Base-by-base conservation (phyloP, 805 yeast species). In the Maudiozyma barnettii region DNA sequence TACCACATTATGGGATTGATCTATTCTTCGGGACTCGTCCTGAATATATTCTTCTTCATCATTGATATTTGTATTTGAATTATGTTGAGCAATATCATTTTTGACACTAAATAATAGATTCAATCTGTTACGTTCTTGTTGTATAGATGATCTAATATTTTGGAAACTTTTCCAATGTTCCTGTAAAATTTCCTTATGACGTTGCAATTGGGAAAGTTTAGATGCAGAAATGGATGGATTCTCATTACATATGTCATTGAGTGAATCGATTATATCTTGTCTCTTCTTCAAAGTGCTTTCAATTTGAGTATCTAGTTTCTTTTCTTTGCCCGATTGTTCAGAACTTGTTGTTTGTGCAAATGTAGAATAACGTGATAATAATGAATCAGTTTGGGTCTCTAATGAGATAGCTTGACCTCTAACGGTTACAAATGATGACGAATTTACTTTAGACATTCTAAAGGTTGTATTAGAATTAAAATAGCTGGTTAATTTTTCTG, bases 71-170 rank as follows among this genome's bases (percentile, higher is more conserved):
- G 47, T 44, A n/a, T 52, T 54, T 19, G 49, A 49, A 43, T 81
- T 75, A 60, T 81, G 86, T 29, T 79, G 78, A 47, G 83, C 82
- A 41, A 91, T 83, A 60, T 91, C 97, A 16, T 79, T 73, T 54
- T 90, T 77, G 18, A 91, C 95, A 49, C 82, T 78, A 43, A 81
- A 77, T 41, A 91, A 67, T 31, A 93, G 67, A 54, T 89, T 88
- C 55, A 78, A 66, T 51, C 90, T 74, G 62, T 84, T 81, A 44
- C 96, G 77, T 57, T 84, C 95, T 56, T 85, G 88, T 51, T 73
- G 69, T 39, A 85, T 77, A 6, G 78, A 69, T 4, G 71, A 62
- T 51, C 76, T 68, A 43, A 91, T 76, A 52, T 84, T 76, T 39
- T 68, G 66, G 57, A 77, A 84, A 51, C 81, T 84, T 45, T 71